Conservation (phyloP, 202 grass and related monocot species). For the Panicum virgatum region DNA sequence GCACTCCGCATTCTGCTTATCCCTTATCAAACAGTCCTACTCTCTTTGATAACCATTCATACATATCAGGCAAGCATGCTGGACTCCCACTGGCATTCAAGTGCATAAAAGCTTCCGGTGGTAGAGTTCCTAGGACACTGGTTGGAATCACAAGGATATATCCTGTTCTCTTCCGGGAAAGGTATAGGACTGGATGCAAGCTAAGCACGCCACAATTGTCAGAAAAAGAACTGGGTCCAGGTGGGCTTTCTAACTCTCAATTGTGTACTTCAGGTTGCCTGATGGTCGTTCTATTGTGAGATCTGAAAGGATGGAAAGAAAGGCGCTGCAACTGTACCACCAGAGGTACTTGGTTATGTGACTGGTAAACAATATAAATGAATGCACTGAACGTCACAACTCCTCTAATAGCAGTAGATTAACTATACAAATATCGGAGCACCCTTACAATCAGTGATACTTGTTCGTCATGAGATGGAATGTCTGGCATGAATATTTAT, state of each 20-base stretch:
- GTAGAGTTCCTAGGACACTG: slow-evolving; percentile 78
- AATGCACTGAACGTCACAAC: not conserved
- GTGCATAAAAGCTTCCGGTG: slow-evolving; percentile 84
- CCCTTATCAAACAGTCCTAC: slow-evolving; percentile 6
- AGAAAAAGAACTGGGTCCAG: not conserved
- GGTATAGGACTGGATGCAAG: slow-evolving; percentile 47
- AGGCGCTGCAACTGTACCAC: slow-evolving; percentile 66
- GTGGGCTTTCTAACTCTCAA: slow-evolving; percentile 12
- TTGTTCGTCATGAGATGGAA: not conserved
- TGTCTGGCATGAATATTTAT: slow-evolving; percentile 18
- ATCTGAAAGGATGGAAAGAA: slow-evolving; percentile 88
- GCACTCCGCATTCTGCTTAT: slow-evolving; percentile 26
- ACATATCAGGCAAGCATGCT: slow-evolving; percentile 69
- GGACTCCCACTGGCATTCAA: slow-evolving; percentile 79
- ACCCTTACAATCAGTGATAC: not conserved
- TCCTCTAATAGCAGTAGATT: slow-evolving; percentile 21
- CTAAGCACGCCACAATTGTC: slow-evolving; percentile 4
- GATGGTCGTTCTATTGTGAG: slow-evolving; percentile 74
- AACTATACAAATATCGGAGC: slow-evolving; percentile 13
- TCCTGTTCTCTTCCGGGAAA: slow-evolving; percentile 87
- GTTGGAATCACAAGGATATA: slow-evolving; percentile 84
- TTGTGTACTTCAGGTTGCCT: slow-evolving; percentile 64
- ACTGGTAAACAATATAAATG: slow-evolving; percentile 1
- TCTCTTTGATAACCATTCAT: slow-evolving; percentile 12
- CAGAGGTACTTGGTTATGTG: slow-evolving; percentile 64